Base-by-base conservation (phyloP, 495 filamentous ascomycete genomes). In the Amniculicola lignicola region DNA sequence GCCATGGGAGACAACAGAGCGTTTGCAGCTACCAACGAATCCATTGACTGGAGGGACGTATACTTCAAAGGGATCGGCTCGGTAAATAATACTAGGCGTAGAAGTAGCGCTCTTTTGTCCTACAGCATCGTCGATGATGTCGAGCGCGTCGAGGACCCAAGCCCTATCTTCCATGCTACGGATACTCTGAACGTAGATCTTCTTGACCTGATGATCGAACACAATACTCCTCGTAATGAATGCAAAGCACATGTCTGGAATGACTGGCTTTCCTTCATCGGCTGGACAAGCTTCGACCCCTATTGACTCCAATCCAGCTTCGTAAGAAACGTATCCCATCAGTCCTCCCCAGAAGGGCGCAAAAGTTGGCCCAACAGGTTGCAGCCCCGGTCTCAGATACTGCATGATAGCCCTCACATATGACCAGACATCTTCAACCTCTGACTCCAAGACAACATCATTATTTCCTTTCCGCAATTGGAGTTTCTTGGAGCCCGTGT, bases 261-360 rank as follows among this genome's bases (percentile, higher is more conserved):
- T 18, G 77, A 73, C n/a, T 28, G 35, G n/a, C 54, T 65, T 22
- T 57, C 59, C 46, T 11, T 4, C 6, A 7, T 15, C 12, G 6
- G 44, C 53, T 11, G 2, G 10, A 9, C 22, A 16, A 9, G 49
- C 53, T 0, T 65, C 47, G 19, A 88, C 72, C 27, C 70, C 74
- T 24, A 89, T 82, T 2, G 77, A 76, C 21, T 77, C 67, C 0
- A 96, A 74, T 0, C 90, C 89, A 42, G 90, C 77, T 66, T 98
- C 92, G 57, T 96, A 96, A 0, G 88, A 89, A 39, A 90, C 85
- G 64, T 86, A 95, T 0, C 93, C 93, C 69, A 96, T 80, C 42
- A 96, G 83, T 0, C 92, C 92, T 37, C 91, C 92, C 74, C 89
- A 84, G 64, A 98, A 98, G 1, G 76, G 91, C 35, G 72, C 69